Base-by-base conservation (phyloP, 2,329 filamentous ascomycete species). In the Pseudogymnoascus sp. region DNA sequence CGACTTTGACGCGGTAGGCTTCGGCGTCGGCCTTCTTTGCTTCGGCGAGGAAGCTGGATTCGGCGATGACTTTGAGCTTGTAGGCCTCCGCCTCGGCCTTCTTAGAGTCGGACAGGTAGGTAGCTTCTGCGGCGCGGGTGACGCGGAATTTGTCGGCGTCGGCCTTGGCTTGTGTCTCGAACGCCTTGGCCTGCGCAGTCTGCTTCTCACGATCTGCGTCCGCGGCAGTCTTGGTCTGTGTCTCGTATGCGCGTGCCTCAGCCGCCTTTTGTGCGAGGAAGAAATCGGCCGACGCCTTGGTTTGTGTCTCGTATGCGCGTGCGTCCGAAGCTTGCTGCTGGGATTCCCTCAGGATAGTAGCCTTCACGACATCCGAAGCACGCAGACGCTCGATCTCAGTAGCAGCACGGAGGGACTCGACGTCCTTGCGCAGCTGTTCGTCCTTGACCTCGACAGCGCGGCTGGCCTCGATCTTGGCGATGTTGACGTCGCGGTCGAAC, bases 381-480 rank as follows among this genome's bases (percentile, higher is more conserved):
- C 91, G 83, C 35, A 91, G 84, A 64, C 89, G 85, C 75, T 96
- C 91, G 64, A 95, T 80, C 77, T 95, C 90, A 68, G 91, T 92
- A 33, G 84, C 83, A 0, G 89, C 91, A 63, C 89, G 87, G 80
- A 88, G 90, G 69, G 86, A 78, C 77, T 96, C 86, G 66, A 96
- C 90, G 13, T 87, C 81, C 68, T 83, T 87, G 79, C 91, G 90
- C 62, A 96, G 80, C 68, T 95, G 90, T 61, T 91, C 89, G 76
- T 96, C 91, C 69, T 83, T 85, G 66, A 83, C 82, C 77, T 96
- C 89, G 1, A 90, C 87, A 9, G 85, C 81, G 62, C 91, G 87
- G 67, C 83, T 79, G 0, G 91, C 90, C 64, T 87, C 80, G 72
- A 96, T 90, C 60, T 87, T 85, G 28, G 88, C 86, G 63, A 96